These are phyloP conservation scores for Ormosia emarginata DNA, from an alignment of 306 rosid genomes.

Conservation along the genomic window DNA sequence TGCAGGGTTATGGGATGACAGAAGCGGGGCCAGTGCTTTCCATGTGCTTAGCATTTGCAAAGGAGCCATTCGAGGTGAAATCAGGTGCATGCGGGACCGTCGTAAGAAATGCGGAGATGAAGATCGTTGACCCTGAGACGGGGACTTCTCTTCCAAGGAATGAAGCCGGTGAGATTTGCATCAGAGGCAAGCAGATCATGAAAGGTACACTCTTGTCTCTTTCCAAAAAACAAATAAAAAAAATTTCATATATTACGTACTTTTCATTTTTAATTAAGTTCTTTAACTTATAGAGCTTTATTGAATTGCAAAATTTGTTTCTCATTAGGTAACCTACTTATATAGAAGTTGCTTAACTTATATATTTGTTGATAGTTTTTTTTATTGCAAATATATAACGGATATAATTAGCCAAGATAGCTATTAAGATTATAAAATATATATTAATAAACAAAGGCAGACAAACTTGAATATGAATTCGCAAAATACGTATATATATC, in stretches of 20 bases:
- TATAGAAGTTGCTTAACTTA: too few species aligned
- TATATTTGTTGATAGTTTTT: too few species aligned
- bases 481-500: not conserved
- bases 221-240: not conserved
- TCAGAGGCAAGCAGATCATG: conserved; percentile 74
- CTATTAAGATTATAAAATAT: too few species aligned
- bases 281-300: too few species aligned
- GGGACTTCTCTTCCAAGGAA: conserved; percentile 68
- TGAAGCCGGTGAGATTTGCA: conserved; percentile 71
- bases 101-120: conserved; percentile 74
- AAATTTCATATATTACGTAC: too few species aligned
- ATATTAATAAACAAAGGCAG: not conserved
- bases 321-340: too few species aligned
- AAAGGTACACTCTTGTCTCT: conserved; percentile 32
- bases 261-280: too few species aligned
- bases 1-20: conserved; percentile 91
- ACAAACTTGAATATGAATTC: not conserved
- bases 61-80: conserved; percentile 47
- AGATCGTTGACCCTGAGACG: conserved; percentile 49
- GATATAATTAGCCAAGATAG: too few species aligned
- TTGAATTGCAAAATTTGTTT: too few species aligned
- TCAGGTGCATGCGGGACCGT: conserved; percentile 84
- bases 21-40: conserved; percentile 64
- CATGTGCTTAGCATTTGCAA: conserved; percentile 71
- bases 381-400: too few species aligned